Evolutionary conservation across 1,284 basidiomycete genomes (phyloP), one percentile per base, ranked within the genome.

Genomic region (Rugosomyces carneus): DNA sequence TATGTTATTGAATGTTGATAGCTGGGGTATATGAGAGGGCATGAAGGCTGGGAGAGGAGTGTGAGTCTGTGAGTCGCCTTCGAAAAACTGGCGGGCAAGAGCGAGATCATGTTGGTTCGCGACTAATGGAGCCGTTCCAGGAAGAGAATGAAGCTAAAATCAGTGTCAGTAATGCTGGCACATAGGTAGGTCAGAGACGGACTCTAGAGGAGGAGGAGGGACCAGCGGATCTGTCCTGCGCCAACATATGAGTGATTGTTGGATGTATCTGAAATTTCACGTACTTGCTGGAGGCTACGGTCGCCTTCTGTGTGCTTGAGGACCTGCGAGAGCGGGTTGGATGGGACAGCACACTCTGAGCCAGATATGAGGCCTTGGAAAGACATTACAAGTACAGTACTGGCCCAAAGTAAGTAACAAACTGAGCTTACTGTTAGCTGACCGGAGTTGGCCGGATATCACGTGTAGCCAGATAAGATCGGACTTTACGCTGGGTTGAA

Each of bases 261-360:
- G 27, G 3, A 34, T 34, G 27, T 29, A 34, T 34, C 15, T 34
- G 31, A 2, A 16, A 34, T 3, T 34, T 36, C 21, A 29, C 39
- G 20, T 53, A 84, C 86, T 70, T 89, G 82, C 55, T 94, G 91
- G 27, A 96, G 65, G 59, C 89, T 92, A 46, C 88, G 82, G 67
- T 98, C 94, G 2, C 83, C 83, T 52, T 93, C 90, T 3, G 93
- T 83, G 57, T 96, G 89, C 65, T 97, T 97, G 49, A 95, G 73
- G 36, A 98, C 84, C 58, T 93, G 88, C 15, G 89, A 83, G 24
- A 99, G 74, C 3, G 93, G 92, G 62, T 97, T 98, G 45, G 84
- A 78, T 5, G 83, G 76, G 18, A 84, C 79, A 6, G 87, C 87
- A 66, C 94, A 96, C 67, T 95, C 94, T 44, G 92, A 81, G 53